Evolutionary conservation across 495 filamentous ascomycete species (phyloP).

Genomic region (Monascus purpureus): DNA sequence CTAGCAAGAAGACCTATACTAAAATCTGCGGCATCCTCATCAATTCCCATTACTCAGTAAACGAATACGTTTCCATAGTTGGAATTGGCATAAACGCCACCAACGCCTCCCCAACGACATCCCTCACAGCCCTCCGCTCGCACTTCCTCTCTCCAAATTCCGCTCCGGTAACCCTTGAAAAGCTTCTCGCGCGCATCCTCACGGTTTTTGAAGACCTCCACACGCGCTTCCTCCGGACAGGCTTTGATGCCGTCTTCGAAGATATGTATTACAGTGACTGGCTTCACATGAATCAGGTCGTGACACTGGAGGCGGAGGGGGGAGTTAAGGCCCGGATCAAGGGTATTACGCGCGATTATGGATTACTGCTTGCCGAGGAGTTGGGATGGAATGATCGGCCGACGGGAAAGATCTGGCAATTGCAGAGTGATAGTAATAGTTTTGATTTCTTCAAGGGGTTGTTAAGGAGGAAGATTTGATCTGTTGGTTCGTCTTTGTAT

Average conservation of each 20-base stretch:
- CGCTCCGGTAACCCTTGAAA: conserved; percentile 57
- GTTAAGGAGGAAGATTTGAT: conserved; percentile 61
- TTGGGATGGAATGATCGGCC: conserved; percentile 52
- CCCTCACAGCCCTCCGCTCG: conserved; percentile 55
- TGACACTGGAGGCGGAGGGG: conserved; percentile 75
- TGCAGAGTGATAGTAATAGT: conserved; percentile 96
- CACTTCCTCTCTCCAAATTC: conserved; percentile 22
- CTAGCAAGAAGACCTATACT: conserved; percentile 49
- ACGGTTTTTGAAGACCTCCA: conserved; percentile 70
- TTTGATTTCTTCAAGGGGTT: conserved; percentile 96
- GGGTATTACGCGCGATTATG: conserved; percentile 82
- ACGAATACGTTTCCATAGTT: conserved; percentile 73
- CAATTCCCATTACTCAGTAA: conserved; percentile 66
- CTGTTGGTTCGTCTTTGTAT: too few species aligned
- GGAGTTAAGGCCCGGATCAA: conserved; percentile 66
- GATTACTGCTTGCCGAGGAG: conserved; percentile 73
- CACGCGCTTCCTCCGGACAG: conserved; percentile 51
- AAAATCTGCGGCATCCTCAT: conserved; percentile 94
- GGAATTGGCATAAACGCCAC: conserved; percentile 84
- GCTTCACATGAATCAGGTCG: conserved; percentile 83
- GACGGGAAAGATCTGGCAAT: conserved; percentile 65
- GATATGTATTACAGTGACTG: conserved; percentile 71
- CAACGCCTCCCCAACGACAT: conserved; percentile 79
- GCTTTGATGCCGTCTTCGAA: conserved; percentile 62
- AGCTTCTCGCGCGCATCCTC: conserved; percentile 70